Evolutionary conservation across 768 basidiomycete genomes (phyloP), one percentile per base, ranked within the genome.

Genomic region (Hortiboletus campestris): DNA sequence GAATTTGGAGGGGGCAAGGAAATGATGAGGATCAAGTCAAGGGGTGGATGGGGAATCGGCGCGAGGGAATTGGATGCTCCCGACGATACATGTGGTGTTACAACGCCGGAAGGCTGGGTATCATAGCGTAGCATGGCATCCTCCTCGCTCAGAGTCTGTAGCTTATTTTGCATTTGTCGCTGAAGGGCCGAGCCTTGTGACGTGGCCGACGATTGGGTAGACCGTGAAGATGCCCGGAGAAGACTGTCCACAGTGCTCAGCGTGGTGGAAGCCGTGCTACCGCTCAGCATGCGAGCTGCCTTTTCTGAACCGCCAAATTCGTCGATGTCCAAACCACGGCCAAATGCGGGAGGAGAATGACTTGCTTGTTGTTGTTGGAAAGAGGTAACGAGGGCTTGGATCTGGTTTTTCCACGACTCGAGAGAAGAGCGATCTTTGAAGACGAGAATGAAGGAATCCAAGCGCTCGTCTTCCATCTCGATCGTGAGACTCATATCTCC

Each of bases 391-490:
- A 98, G 83, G 1, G 79, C 75, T 66, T 90, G 86, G 59, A 99
- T 89, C 54, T 88, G 89, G 49, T 78, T 80, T 68, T 81, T 86
- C 97, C 97, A 98, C 1, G 88, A 80, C 66, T 98, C 93, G 54
- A 97, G 80, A 2, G 88, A 88, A n/a, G 85, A 77, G 31, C 90
- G 84, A 51, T 98, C 92, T 67, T 88, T 89, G 81, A 97, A 99
- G 64, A 94, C 88, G 45, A 99, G 81, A 72, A 98, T 96, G 75
- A 99, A 98, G 48, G 89, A 91, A 58, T 97, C 95, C 52, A 97
- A 77, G 35, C 80, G 78, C 66, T 96, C 93, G 68, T 98, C 96
- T 74, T 94, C 92, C 94, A 99, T 98, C 64, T 93, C 89, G 66
- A 99, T 96, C 6, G 96, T 97, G 58, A 98, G 79, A 67, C 92